phyloP scores from a whole-genome alignment of 2,329 filamentous ascomycete species.

The Cordyceps tenuipes region DNA sequence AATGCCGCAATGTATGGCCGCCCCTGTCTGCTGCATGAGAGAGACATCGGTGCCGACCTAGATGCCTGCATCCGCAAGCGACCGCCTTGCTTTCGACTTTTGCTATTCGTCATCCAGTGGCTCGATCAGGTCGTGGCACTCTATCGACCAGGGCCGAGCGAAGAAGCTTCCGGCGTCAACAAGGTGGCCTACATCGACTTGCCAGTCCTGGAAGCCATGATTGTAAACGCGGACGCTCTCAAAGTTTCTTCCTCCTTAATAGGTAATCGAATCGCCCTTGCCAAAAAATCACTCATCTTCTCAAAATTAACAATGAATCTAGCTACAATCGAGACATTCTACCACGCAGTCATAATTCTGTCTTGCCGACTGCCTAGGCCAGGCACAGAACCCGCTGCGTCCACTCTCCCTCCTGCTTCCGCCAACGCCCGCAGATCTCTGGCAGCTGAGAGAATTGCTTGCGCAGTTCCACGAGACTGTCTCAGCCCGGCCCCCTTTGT shows the following conservation, averaged over 20 bases:
- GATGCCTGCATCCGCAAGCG: constrained; percentile 43
- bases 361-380: constrained; percentile 47
- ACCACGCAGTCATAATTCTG: constrained; percentile 55
- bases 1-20: constrained; percentile 52
- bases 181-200: constrained; percentile 43
- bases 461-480: constrained; percentile 43
- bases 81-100: constrained; percentile 46
- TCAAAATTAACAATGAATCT: not conserved
- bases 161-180: constrained; percentile 30
- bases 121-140: constrained; percentile 52
- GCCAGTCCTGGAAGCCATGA: constrained; percentile 49
- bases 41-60: constrained; percentile 48
- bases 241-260: constrained; percentile 41
- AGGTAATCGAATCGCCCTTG: constrained; percentile 30
- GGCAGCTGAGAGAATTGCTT: constrained; percentile 49
- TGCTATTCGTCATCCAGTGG: constrained; percentile 45
- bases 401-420: constrained; percentile 36
- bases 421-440: constrained; percentile 50
- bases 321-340: constrained; percentile 56
- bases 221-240: constrained; percentile 44
- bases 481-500: constrained; percentile 49
- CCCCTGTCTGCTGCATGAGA: constrained; percentile 51
- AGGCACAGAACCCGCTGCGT: constrained; percentile 30
- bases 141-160: constrained; percentile 46
- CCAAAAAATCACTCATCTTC: fast-evolving